phyloP scores from a whole-genome alignment of 768 basidiomycete species.

The Hygrocybe punicea region DNA sequence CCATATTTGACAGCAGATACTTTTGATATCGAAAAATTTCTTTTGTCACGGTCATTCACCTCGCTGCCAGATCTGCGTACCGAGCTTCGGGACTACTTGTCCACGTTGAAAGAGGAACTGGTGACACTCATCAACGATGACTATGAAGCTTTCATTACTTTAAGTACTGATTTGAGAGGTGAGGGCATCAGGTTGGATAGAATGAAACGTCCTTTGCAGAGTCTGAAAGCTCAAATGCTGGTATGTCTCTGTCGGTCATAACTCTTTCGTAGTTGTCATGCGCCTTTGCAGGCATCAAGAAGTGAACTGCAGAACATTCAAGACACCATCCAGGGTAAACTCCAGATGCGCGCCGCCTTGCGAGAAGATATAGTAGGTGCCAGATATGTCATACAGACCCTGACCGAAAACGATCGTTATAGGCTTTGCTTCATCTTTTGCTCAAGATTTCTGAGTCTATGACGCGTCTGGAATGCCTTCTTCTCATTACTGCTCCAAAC shows the following conservation, averaged over 20 bases:
- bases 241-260: conserved; percentile 36
- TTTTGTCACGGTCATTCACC: conserved; percentile 79
- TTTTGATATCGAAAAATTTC: conserved; percentile 84
- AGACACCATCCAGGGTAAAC: conserved; percentile 70
- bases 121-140: conserved; percentile 96
- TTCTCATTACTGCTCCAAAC: conserved; percentile 60
- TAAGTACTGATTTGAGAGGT: conserved; percentile 87
- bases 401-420: background rate
- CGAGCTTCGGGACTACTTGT: conserved; percentile 84
- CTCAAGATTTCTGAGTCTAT: conserved; percentile 92
- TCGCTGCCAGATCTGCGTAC: conserved; percentile 83
- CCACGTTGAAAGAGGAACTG: conserved; percentile 83
- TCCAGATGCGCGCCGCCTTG: conserved; percentile 68
- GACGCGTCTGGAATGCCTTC: conserved; percentile 79
- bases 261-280: background rate
- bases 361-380: conserved; percentile 78
- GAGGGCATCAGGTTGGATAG: conserved; percentile 71
- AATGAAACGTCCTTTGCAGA: conserved; percentile 64
- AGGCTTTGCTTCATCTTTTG: conserved; percentile 83
- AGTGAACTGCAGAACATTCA: conserved; percentile 63
- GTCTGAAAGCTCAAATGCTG: conserved; percentile 61
- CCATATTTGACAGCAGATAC: conserved; percentile 60
- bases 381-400: conserved; percentile 1
- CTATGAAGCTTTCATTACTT: conserved; percentile 95
- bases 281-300: conserved; percentile 52